Percentiles rank a stretch among this genome's conserved stretches.
These are phyloP conservation scores for Russula vinacea DNA, from an alignment of 768 basidiomycete species.

Conservation along the genomic window DNA sequence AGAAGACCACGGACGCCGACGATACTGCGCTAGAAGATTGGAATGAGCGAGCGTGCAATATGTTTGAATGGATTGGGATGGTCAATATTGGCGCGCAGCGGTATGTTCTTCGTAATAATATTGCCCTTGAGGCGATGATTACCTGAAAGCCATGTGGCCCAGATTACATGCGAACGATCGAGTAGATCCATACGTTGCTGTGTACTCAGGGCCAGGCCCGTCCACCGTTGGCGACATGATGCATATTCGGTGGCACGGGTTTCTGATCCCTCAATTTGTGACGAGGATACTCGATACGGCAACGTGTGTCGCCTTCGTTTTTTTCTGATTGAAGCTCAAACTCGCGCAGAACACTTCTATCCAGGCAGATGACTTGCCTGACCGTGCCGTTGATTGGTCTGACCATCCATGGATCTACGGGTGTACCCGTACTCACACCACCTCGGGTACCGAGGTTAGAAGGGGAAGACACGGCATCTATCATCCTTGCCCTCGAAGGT, in stretches of 20 bases:
- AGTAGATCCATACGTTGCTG: constrained; percentile 64
- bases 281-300: constrained; percentile 48
- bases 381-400: constrained; percentile 42
- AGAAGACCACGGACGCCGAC: constrained; percentile 18
- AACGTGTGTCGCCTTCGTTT: constrained; percentile 37
- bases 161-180: constrained; percentile 62
- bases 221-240: constrained; percentile 46
- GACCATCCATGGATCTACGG: constrained; percentile 44
- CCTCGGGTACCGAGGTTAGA: constrained; percentile 45
- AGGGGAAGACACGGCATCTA: constrained; percentile 53
- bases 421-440: constrained; percentile 47
- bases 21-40: constrained; percentile 50
- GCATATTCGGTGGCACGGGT: constrained; percentile 59
- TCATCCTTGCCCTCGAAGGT: constrained; percentile 33
- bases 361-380: constrained; percentile 1
- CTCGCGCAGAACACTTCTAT: background rate
- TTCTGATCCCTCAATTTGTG: constrained; percentile 52
- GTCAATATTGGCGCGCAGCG: constrained; percentile 63
- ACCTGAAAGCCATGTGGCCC: background rate
- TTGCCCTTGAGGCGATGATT: background rate
- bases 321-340: background rate
- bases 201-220: constrained; percentile 56
- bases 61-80: constrained; percentile 78
- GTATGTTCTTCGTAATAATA: constrained; percentile 36
- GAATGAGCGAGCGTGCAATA: constrained; percentile 41